Conservation (phyloP, 768 basidiomycete genomes). For the Lyophyllum semitale region DNA sequence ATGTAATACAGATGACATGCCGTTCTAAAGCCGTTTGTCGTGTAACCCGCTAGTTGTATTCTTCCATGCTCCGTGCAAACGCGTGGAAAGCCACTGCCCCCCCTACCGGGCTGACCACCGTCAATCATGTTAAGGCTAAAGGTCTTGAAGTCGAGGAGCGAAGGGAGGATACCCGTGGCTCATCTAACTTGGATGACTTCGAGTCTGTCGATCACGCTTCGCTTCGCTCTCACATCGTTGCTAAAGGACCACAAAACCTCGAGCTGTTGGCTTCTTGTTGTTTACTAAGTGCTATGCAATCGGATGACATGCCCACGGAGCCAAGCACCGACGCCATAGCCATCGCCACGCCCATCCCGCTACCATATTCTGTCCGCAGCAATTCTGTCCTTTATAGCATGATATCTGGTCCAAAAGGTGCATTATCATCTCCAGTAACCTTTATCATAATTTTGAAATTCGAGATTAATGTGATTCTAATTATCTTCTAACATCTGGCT, state of each 20-base stretch:
- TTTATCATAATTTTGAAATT: background rate
- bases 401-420: conserved; percentile 28
- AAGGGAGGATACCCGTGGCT: background rate
- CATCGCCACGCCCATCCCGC: conserved; percentile 32
- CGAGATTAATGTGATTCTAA: background rate
- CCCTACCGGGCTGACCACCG: background rate
- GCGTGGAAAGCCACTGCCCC: too few relatives aligned
- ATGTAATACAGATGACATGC: too few relatives aligned
- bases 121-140: background rate
- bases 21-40: too few relatives aligned
- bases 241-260: background rate
- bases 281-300: background rate
- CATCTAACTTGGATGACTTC: background rate
- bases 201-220: background rate
- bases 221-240: background rate
- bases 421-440: background rate
- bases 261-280: background rate
- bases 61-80: too few relatives aligned
- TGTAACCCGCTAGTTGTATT: too few relatives aligned
- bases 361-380: conserved; percentile 29
- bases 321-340: background rate
- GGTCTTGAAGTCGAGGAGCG: background rate
- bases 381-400: conserved; percentile 27
- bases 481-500: background rate
- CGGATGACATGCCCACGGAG: background rate